Evolutionary conservation across 257 asterid species (phyloP), one percentile per base, ranked within the genome.

Genomic region (Rehmannia glutinosa): DNA sequence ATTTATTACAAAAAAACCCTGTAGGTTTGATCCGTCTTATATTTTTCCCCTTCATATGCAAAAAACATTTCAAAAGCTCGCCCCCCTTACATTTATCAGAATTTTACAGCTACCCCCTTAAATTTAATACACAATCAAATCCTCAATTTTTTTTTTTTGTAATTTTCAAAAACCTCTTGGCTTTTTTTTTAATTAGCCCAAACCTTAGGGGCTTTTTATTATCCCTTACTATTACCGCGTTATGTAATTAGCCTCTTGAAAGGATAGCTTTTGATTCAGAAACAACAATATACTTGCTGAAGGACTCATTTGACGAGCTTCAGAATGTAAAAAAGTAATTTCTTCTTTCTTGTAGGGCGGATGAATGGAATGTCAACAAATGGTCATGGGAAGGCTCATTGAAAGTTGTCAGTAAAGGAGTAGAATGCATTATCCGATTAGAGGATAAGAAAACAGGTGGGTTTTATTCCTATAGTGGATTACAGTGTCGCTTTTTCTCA

Each of bases 361-460:
- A 94, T 70, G 99, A 94, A 69, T 94, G 99, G 99, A 73, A 94
- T 84, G 96, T 94, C 49, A 94, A 94, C 75, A 91, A 91, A 80
- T 94, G 99, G 99, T 83, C 91, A 24, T 94, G 99, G 99, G 98
- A 91, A 82, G 99, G 99, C 74, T 62, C 79, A 62, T 80, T 94
- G 52, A 94, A 86, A 83, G 93, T 94, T 67, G 12, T 81, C 56
- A 94, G 96, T 82, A 91, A 85, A 79, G 97, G 97, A 69, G 97
- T 74, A 77, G 98, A 85, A 66, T 91, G 99, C 92, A 89, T 91
- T 68, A 94, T 94, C 69, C 77, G 80, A 10, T 82, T 94, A 67
- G 99, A 89, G 75, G 99, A 94, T 72, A 91, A 91, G 84, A 74
- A 85, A 76, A 85, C 97, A 71, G 98, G 99, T 88, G 20, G 55